Conservation (phyloP, 1,139 yeast genomes). For the Candida sp. region DNA sequence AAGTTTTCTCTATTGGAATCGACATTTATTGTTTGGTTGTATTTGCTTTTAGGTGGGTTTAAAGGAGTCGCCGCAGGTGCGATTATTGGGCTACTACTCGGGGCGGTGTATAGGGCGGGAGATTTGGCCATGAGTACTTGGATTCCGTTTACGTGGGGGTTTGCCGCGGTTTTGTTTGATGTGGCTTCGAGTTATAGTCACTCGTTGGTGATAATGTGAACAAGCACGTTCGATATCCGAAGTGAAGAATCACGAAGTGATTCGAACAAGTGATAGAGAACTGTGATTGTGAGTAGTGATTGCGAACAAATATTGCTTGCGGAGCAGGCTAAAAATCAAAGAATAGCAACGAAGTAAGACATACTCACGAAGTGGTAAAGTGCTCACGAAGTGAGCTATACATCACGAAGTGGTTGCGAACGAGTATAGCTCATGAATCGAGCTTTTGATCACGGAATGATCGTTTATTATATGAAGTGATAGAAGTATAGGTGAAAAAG, state of each 20-base stretch:
- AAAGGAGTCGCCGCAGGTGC: constrained; percentile 75
- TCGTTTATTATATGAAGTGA: no score
- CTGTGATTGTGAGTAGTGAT: no score
- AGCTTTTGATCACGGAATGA: no score
- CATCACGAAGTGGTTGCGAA: no score
- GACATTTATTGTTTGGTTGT: constrained; percentile 39
- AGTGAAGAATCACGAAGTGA: not conserved
- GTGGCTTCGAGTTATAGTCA: constrained; percentile 60
- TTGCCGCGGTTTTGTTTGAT: constrained; percentile 65
- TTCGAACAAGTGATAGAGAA: no score
- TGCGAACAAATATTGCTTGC: no score
- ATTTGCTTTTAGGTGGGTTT: constrained; percentile 50
- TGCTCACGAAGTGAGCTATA: no score
- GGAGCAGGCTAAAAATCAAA: no score
- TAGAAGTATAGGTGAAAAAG: no score
- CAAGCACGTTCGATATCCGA: not conserved
- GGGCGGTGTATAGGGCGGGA: constrained; percentile 74
- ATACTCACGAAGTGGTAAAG: no score
- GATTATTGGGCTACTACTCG: constrained; percentile 60
- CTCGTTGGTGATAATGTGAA: constrained; percentile 32
- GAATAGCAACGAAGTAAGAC: no score
- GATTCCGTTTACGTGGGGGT: constrained; percentile 85
- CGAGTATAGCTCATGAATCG: no score
- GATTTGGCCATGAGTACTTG: constrained; percentile 85
- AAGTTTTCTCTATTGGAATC: constrained; percentile 10